Base-by-base conservation (phyloP, 208 protist species). In the Crithidia sp. region DNA sequence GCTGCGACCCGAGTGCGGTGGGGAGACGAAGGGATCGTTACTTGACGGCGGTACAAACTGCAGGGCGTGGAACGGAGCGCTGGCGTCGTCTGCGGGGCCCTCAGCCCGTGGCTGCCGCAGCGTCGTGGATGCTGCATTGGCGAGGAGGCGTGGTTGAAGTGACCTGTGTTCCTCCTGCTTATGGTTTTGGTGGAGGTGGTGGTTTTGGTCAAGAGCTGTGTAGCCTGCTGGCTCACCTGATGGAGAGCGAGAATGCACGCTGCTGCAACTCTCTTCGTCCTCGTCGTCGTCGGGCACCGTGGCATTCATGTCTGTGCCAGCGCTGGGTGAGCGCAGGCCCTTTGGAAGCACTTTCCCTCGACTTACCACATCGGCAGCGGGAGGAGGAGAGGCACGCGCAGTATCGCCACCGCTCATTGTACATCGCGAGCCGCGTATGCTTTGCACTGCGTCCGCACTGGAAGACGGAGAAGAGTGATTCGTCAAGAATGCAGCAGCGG, bases 271-370 rank as follows among this genome's bases (percentile, higher is more conserved):
- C 28, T 1, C 28, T 28, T 28, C 28, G 57, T 17, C 9, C 19
- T 8, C 9, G 16, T 43, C 37, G 14, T 39, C 14, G 17, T 60
- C 50, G 4, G 43, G 28, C 58, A 19, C 14, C n/a, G 28, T 58
- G 7, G 36, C 68, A 13, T 37, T 43, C 43, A 76, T 7, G 63
- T 76, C 69, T 9, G 70, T 73, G 6, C 62, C 63, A 7, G 50
- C 65, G 45, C 76, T 76, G 5, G 76, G 76, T 14, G 76, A 81
- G 17, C 39, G 50, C 60, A 81, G 63, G 17, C 43, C 70, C 14
- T 52, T 62, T 2, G 76, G 76, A 6, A 81, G 66, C n/a, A 77
- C 44, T 55, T 76, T 81, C 3, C 10, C 61, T 10, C 54, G 39
- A 14, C 43, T 43, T 5, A 39, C 28, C 28, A 28, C 28, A 28